Evolutionary conservation across 2,329 filamentous ascomycete species (phyloP).

Genomic region (Pseudonectria foliicola): DNA sequence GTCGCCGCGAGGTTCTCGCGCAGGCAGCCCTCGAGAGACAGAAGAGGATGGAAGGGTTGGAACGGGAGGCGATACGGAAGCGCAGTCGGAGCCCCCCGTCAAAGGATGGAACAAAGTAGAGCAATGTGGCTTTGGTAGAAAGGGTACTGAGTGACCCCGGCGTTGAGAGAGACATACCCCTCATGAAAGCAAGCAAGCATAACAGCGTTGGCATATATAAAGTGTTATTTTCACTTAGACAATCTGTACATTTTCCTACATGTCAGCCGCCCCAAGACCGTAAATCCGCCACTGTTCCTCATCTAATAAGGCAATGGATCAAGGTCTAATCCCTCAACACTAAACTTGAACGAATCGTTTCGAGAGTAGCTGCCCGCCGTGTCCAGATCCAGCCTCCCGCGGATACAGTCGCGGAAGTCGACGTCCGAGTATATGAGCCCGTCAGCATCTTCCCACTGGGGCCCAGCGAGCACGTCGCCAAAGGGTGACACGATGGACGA

Average conservation of each 20-base stretch:
- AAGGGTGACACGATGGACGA: conserved; percentile 74
- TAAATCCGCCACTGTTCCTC: not conserved
- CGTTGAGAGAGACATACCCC: not conserved
- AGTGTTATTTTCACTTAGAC: conserved; percentile 1
- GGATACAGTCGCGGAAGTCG: conserved; percentile 81
- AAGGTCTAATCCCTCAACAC: conserved; percentile 51
- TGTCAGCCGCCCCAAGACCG: conserved; percentile 3
- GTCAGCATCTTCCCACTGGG: conserved; percentile 73
- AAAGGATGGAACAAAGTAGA: conserved; percentile 18
- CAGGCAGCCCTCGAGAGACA: conserved; percentile 34
- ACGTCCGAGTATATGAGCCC: conserved; percentile 64
- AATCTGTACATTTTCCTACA: conserved; percentile 2
- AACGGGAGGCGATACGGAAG: conserved; percentile 24
- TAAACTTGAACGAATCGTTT: conserved; percentile 56
- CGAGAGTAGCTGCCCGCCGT: conserved; percentile 80
- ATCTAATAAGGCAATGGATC: conserved; percentile 47
- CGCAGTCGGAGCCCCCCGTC: conserved; percentile 14
- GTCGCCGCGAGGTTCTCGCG: conserved; percentile 66
- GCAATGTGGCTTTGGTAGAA: not conserved
- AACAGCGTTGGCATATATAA: conserved; percentile 7
- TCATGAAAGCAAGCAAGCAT: too few relatives aligned
- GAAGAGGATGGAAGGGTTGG: conserved; percentile 25
- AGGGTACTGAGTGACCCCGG: not conserved
- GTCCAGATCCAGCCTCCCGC: conserved; percentile 76
- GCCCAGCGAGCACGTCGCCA: conserved; percentile 72